Evolutionary conservation across 192 early-diverging fungal species (phyloP).

Genomic region (Coemansia reversa): DNA sequence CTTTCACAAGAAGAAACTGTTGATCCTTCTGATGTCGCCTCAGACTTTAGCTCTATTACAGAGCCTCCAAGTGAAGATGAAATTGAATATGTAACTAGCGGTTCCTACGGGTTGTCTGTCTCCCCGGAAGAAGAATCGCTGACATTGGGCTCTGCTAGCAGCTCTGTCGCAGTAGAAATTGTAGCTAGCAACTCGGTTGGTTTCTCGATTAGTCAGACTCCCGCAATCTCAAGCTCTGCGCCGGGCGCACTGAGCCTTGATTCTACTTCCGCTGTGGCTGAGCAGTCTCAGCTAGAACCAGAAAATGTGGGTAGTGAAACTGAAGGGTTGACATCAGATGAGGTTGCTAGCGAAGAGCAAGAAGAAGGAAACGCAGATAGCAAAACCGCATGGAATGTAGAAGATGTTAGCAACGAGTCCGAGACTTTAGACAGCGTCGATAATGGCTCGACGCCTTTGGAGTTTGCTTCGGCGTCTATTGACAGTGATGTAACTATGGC

Average conservation of each 20-base stretch:
- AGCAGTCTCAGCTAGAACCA: conserved; percentile 8
- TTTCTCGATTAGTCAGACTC: conserved; percentile 1
- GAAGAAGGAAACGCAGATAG: background rate
- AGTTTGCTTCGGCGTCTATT: background rate
- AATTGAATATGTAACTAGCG: background rate
- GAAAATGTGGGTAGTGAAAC: background rate
- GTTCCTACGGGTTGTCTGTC: conserved; percentile 10
- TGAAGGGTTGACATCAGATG: background rate
- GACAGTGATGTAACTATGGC: conserved; percentile 30
- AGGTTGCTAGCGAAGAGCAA: background rate
- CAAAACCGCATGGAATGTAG: background rate
- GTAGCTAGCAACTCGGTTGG: background rate
- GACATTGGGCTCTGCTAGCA: background rate
- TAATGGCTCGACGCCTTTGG: background rate
- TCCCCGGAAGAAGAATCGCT: conserved; percentile 14
- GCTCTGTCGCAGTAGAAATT: background rate
- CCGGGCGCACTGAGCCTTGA: background rate
- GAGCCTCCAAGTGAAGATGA: background rate
- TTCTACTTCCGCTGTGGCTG: background rate
- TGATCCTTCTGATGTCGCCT: background rate
- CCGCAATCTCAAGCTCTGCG: conserved; percentile 11
- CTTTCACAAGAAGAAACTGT: background rate
- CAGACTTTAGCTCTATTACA: background rate
- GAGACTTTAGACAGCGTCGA: background rate
- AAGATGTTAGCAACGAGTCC: background rate